Evolutionary conservation across 2,329 filamentous ascomycete species (phyloP), one percentile per base, ranked within the genome.

Genomic region (Dactylellina parvicollis): DNA sequence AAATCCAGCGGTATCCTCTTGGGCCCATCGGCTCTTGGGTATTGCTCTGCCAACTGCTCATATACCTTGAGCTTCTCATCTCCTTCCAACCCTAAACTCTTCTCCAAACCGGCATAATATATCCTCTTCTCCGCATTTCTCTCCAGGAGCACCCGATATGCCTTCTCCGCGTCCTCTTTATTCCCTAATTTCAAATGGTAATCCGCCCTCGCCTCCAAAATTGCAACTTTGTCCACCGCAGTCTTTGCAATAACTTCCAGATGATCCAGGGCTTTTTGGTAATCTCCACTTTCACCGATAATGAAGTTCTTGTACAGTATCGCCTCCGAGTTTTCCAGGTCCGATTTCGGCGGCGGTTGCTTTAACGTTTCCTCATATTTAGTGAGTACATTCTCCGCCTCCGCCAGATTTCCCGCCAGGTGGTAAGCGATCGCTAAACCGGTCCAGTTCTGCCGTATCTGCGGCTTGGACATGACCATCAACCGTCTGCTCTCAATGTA

Each of bases 351-450:
- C 8, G 89, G 86, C 10, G 86, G 86, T 42, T 67, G 62, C 83
- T 96, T 97, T 75, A 99, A 81, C 0, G 94, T 98, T 75, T 95
- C 92, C 81, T 99, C 95, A 81, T 94, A 99, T 14, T 90, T 96
- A 49, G 88, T 92, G 77, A 99, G 83, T 40, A 96, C 91, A 78
- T 92, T 92, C 83, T 99, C 95, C 28, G 95, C 96, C 78, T 95
- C 90, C 46, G 85, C 82, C 74, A 95, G 84, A 79, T 96, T 91
- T 1, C 94, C 95, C n/a, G 89, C 86, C 57, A 99, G 85, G 79
- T 99, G 95, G 80, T 96, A 88, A 34, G 94, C 95, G 66, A 98
- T 90, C 40, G 95, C 95, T 73, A 99, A 83, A n/a, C 92, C 95
- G 3, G 95, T 98, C 96, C 96, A 99, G 82, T 94, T 97, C 82